Evolutionary conservation across 2,329 filamentous ascomycete genomes (phyloP).

Genomic region (Sporothrix pallida): DNA sequence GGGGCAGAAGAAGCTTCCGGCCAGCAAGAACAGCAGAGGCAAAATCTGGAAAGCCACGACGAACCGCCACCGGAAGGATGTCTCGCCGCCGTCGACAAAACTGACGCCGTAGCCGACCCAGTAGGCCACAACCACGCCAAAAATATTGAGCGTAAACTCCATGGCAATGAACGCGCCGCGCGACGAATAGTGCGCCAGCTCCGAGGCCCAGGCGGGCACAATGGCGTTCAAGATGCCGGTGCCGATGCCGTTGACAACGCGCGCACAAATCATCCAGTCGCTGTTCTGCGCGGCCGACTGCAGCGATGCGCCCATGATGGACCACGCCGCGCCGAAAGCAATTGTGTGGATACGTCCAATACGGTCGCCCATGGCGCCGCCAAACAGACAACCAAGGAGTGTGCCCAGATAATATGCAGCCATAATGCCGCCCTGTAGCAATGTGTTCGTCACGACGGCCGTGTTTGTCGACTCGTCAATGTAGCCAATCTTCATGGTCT

Average conservation of each 20-base stretch:
- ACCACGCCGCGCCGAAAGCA: not conserved
- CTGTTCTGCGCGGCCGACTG: not conserved
- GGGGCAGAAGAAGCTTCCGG: not conserved
- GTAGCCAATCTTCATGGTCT: conserved; percentile 1
- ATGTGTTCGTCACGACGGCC: conserved; percentile 1
- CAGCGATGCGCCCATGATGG: not conserved
- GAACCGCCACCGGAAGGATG: conserved; percentile 43
- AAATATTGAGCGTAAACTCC: conserved; percentile 62
- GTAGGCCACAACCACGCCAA: conserved; percentile 40
- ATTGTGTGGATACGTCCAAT: conserved; percentile 1
- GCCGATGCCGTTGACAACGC: conserved; percentile 67
- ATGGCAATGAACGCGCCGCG: conserved; percentile 73
- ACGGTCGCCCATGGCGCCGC: conserved; percentile 1
- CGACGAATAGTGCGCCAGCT: conserved; percentile 70
- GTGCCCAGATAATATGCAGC: not conserved
- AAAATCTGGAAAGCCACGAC: not conserved
- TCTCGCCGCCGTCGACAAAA: conserved; percentile 41
- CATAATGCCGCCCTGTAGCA: conserved; percentile 17
- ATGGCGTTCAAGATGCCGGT: conserved; percentile 74
- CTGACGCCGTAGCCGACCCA: conserved; percentile 42
- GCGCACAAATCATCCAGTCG: conserved; percentile 46
- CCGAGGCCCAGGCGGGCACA: conserved; percentile 73
- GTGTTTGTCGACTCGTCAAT: not conserved
- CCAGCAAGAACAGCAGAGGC: not conserved
- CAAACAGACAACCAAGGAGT: not conserved